A percentile compares a stretch with the other conserved stretches of the same genome.
These are phyloP conservation scores for Trypanosoma scelopori DNA, from an alignment of 208 protist species.

Conservation along the genomic window DNA sequence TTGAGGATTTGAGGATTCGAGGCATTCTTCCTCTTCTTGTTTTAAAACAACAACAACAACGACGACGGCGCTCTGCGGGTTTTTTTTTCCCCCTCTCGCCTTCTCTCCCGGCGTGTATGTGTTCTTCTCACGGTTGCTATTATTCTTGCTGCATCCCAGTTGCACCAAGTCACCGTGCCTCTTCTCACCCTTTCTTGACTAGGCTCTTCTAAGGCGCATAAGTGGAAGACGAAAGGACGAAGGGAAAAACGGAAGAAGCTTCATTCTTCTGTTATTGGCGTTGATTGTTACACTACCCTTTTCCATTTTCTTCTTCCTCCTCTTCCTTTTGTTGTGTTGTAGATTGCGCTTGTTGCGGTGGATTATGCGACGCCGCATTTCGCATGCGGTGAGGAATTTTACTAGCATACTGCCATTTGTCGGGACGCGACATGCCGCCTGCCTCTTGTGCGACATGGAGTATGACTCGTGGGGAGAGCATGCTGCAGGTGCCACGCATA, in stretches of 20 bases:
- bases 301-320: slow-evolving; percentile 5
- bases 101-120: not conserved
- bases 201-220: no score
- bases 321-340: slow-evolving; percentile 11
- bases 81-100: no score
- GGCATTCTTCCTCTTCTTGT: no score
- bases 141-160: no score
- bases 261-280: no score
- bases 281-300: not conserved
- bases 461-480: slow-evolving; percentile 50
- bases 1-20: no score
- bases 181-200: no score
- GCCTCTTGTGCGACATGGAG: slow-evolving; percentile 33
- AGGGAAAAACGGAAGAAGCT: not conserved
- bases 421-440: slow-evolving; percentile 11
- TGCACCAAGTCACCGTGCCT: no score
- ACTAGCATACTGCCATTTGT: not conserved
- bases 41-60: no score
- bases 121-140: not conserved
- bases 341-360: not conserved
- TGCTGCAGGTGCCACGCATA: slow-evolving; percentile 32
- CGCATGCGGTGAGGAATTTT: not conserved
- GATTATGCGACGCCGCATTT: slow-evolving; percentile 1
- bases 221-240: not conserved
- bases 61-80: no score